Evolutionary conservation across 2,329 filamentous ascomycete species (phyloP), one percentile per base, ranked within the genome.

Genomic region (Coniochaeta hoffmannii): DNA sequence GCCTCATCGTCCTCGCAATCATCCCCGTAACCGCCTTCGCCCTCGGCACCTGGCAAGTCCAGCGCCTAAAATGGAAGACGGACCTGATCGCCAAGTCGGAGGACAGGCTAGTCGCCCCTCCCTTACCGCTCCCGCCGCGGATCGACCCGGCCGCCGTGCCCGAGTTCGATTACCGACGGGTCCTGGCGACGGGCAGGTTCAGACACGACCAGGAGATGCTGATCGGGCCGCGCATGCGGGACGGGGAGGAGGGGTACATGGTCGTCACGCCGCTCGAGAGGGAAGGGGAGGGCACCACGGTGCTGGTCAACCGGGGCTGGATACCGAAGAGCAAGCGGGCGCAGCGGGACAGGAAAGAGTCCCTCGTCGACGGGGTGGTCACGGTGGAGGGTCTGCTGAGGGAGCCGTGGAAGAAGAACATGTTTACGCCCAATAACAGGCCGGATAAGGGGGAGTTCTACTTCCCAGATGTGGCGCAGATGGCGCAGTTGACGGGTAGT

Each of bases 201-300:
- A 77, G 88, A 36, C 94, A 99, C 71, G 92, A 97, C 68, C 84
- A 89, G 69, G 94, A 99, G 76, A 99, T 99, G 92, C 78, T 99
- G 53, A 85, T 99, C 57, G 94, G 94, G 1, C 94, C 94, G 56
- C 84, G 94, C 50, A 84, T 96, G 76, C 81, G 85, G 59, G 93
- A 99, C 59, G 93, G 93, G 12, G 83, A 93, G 66, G 87, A 96
- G 67, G 94, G 94, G 2, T 99, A 85, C 72, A 82, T 95, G 65
- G 93, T 99, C 35, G 76, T 99, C 24, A 99, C 94, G 46, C 94
- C 94, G 19, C 76, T 99, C 5, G 91, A 97, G 73, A 77, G 92
- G 53, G 77, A 78, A 1, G 77, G 74, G 9, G 77, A 75, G 19
- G 62, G 60, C 26, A 85, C 82, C 36, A 94, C 89, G 6, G 86